phyloP scores from a whole-genome alignment of 202 grass and related monocot genomes.

The Bolboschoenoplectus hybrid region DNA sequence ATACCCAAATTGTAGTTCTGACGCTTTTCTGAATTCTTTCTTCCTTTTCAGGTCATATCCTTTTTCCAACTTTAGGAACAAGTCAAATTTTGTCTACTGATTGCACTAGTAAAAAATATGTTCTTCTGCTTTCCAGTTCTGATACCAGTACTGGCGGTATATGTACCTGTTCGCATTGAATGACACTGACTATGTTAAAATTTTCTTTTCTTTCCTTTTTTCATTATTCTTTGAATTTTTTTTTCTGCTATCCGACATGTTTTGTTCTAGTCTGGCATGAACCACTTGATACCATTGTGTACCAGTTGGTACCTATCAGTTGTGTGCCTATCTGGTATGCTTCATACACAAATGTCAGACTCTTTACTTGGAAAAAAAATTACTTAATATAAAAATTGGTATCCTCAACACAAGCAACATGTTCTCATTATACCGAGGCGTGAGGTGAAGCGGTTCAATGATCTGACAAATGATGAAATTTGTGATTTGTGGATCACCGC shows the following conservation, averaged over 20 bases:
- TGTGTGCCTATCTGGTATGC: no score
- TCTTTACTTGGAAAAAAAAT: background rate
- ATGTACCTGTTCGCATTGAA: background rate
- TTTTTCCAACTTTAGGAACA: background rate
- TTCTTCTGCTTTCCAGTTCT: background rate
- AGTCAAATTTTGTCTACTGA: background rate
- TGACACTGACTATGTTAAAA: background rate
- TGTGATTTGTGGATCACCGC: constrained; percentile 37
- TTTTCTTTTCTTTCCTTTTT: background rate
- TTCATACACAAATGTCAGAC: background rate
- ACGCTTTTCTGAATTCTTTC: background rate
- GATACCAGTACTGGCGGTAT: background rate
- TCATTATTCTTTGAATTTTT: background rate
- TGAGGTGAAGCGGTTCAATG: constrained; percentile 40
- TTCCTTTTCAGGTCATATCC: constrained; percentile 39
- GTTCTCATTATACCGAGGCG: constrained; percentile 37
- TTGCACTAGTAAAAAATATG: background rate
- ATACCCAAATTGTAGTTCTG: background rate
- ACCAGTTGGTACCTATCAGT: constrained; percentile 5
- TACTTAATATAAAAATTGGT: background rate
- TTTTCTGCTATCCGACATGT: background rate
- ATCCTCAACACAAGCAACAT: constrained; percentile 40
- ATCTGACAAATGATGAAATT: constrained; percentile 40
- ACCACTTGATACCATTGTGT: background rate
- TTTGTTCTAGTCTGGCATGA: background rate